These are phyloP conservation scores for Eucalyptus sp. DNA, from an alignment of 345 rosid genomes.

Conservation along the genomic window DNA sequence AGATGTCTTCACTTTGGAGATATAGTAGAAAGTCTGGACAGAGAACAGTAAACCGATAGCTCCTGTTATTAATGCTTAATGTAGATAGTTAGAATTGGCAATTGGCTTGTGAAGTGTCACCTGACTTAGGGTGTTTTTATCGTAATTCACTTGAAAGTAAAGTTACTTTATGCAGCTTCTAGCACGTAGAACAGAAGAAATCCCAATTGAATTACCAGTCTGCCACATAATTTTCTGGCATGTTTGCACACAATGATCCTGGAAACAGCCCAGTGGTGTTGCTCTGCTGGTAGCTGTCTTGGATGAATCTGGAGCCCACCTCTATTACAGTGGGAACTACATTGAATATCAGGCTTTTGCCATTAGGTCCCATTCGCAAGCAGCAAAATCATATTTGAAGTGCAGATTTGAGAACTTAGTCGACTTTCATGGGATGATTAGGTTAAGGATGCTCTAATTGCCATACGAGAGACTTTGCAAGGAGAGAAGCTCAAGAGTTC, in stretches of 20 bases:
- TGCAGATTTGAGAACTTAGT: conserved; percentile 56
- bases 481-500: conserved; percentile 87
- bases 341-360: conserved; percentile 95
- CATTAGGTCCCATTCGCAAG: conserved; percentile 89
- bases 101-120: background rate
- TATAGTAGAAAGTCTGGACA: background rate
- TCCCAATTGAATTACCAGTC: background rate
- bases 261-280: conserved; percentile 95
- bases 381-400: conserved; percentile 90
- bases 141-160: background rate
- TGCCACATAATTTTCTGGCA: conserved; percentile 6
- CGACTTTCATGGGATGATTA: conserved; percentile 56
- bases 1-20: background rate
- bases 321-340: conserved; percentile 91
- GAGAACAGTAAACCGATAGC: background rate
- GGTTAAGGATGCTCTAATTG: conserved; percentile 75
- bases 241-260: conserved; percentile 92
- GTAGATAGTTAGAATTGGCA: background rate
- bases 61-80: background rate
- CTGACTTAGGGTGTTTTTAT: background rate
- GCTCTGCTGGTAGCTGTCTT: conserved; percentile 82
- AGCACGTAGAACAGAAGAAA: background rate
- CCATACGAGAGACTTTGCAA: conserved; percentile 82
- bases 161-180: background rate
- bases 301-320: conserved; percentile 90